Evolutionary conservation across 1,139 yeast species (phyloP).

Genomic region (Dujonia santamariae): DNA sequence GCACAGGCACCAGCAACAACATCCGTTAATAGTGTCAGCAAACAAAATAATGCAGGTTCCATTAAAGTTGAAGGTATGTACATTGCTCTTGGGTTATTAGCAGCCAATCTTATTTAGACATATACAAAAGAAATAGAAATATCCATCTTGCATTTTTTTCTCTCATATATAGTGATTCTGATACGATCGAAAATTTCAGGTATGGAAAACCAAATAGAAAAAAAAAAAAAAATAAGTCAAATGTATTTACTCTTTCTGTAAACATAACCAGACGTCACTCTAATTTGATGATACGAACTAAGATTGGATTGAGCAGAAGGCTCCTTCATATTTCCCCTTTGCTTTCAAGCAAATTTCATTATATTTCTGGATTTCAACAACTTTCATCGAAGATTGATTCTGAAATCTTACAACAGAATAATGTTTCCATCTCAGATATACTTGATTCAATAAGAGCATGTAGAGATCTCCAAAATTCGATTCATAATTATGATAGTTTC

Average conservation of each 20-base stretch:
- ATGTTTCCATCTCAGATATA: constrained; percentile 2
- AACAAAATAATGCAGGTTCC: constrained; percentile 9
- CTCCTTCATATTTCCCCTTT: too few relatives aligned
- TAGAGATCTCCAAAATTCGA: constrained; percentile 16
- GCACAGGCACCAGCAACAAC: constrained; percentile 3
- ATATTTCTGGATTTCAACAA: constrained; percentile 14
- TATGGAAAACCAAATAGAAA: too few relatives aligned
- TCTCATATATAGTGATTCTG: too few relatives aligned
- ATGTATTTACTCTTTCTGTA: too few relatives aligned
- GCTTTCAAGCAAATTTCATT: constrained; percentile 10
- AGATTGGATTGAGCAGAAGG: too few relatives aligned
- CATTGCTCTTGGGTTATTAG: constrained; percentile 2
- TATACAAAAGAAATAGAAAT: too few relatives aligned
- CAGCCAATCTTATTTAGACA: constrained; percentile 3
- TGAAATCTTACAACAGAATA: constrained; percentile 6
- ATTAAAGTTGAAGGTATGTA: constrained; percentile 9
- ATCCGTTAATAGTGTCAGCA: too few relatives aligned
- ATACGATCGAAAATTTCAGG: too few relatives aligned
- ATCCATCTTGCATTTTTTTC: too few relatives aligned
- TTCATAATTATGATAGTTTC: constrained; percentile 21
- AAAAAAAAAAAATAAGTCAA: too few relatives aligned
- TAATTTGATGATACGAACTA: too few relatives aligned
- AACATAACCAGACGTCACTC: too few relatives aligned
- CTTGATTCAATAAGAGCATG: constrained; percentile 22
- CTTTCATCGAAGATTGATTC: constrained; percentile 13